A percentile compares a stretch with the other conserved stretches of the same genome.
phyloP scores from a whole-genome alignment of 1,284 basidiomycete species.

The Heliocybe sulcata region DNA sequence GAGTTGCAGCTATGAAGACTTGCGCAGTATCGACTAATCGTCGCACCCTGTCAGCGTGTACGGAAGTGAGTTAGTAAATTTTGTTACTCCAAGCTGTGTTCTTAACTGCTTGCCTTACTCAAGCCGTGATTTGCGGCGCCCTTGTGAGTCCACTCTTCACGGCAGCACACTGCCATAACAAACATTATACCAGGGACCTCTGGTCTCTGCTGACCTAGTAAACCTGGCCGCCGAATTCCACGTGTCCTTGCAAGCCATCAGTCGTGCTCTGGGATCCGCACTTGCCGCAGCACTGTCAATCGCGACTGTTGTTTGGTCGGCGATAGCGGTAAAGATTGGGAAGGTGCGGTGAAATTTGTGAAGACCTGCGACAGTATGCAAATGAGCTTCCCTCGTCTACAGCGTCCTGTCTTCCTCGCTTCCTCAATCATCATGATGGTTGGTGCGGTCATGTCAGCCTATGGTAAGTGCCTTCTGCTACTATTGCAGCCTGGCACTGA shows the following conservation, averaged over 20 bases:
- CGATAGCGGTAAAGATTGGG: constrained; percentile 9
- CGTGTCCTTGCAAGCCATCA: constrained; percentile 13
- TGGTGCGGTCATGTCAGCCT: constrained; percentile 12
- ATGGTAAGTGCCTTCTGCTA: constrained; percentile 4
- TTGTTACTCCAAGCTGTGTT: not conserved
- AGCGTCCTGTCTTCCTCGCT: constrained; percentile 10
- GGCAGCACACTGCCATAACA: not conserved
- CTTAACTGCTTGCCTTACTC: constrained; percentile 1
- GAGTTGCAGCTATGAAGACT: not conserved
- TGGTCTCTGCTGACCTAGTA: constrained; percentile 14
- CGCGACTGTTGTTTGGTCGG: constrained; percentile 12
- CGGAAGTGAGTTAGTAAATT: constrained; percentile 8
- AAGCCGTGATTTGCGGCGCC: constrained; percentile 14
- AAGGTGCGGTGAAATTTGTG: constrained; percentile 1
- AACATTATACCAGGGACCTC: constrained; percentile 6
- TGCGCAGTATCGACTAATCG: not conserved
- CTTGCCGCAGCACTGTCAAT: constrained; percentile 12
- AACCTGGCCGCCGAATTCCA: constrained; percentile 13
- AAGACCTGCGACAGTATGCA: not conserved
- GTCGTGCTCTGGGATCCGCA: constrained; percentile 14
- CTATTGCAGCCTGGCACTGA: not conserved
- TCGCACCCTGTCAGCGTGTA: constrained; percentile 9
- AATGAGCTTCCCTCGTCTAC: not conserved
- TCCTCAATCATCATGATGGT: constrained; percentile 13
- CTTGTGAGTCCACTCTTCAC: constrained; percentile 6